phyloP scores from a whole-genome alignment of 2,329 filamentous ascomycete genomes.

The Didymella glomerata region DNA sequence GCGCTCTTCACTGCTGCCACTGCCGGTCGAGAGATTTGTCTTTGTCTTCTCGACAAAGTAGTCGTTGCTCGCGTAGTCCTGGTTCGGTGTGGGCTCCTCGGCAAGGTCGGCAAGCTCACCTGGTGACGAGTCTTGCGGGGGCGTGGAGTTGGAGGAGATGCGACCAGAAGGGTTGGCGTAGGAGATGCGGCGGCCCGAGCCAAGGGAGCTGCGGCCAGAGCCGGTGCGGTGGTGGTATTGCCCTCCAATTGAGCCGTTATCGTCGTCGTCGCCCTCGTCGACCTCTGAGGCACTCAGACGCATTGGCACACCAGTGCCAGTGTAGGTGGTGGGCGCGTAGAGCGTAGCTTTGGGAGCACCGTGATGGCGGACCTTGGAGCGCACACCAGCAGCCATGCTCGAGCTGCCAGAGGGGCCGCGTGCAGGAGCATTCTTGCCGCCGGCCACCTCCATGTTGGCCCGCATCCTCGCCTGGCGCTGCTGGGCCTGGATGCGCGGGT shows the following conservation, averaged over 20 bases:
- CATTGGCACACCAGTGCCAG: conserved; percentile 84
- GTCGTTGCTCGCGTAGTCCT: conserved; percentile 43
- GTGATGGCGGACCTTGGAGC: conserved; percentile 88
- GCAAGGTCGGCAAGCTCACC: conserved; percentile 52
- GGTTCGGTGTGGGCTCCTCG: conserved; percentile 58
- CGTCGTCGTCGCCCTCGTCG: conserved; percentile 84
- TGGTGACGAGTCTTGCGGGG: conserved; percentile 56
- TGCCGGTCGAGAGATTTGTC: conserved; percentile 54
- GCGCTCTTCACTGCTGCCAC: conserved; percentile 55
- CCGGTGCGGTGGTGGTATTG: conserved; percentile 73
- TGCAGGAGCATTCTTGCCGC: conserved; percentile 57
- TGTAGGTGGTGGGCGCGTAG: conserved; percentile 78
- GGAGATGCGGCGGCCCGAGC: conserved; percentile 51
- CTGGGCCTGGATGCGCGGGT: conserved; percentile 81
- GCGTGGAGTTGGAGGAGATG: conserved; percentile 62
- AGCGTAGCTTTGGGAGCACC: conserved; percentile 80
- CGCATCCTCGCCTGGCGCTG: conserved; percentile 88
- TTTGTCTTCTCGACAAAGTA: conserved; percentile 56
- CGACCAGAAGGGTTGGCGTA: conserved; percentile 55
- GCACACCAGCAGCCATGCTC: conserved; percentile 61
- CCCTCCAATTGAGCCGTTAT: conserved; percentile 59
- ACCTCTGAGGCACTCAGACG: conserved; percentile 95
- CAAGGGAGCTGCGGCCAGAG: conserved; percentile 74
- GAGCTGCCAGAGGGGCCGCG: conserved; percentile 52
- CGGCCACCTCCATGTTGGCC: conserved; percentile 83